phyloP scores from a whole-genome alignment of 1,139 yeast genomes.

The Magnusiomyces clavatus region DNA sequence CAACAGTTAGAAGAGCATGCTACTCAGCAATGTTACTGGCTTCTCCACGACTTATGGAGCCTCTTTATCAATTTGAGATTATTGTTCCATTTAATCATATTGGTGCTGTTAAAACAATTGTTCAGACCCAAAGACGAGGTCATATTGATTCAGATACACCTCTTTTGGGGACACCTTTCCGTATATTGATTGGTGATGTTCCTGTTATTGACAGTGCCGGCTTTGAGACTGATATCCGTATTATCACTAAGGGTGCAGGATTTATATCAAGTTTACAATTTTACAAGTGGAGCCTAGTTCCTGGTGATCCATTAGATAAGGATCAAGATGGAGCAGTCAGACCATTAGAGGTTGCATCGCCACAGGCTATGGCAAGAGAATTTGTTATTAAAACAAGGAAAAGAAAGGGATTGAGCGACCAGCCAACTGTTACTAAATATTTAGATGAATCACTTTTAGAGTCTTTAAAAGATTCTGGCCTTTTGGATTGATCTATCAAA shows the following conservation, averaged over 20 bases:
- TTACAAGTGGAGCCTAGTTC: constrained; percentile 68
- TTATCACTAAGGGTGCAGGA: constrained; percentile 74
- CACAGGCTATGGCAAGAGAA: constrained; percentile 70
- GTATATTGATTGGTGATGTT: constrained; percentile 51
- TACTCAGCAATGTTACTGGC: constrained; percentile 76
- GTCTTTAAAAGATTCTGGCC: constrained; percentile 45
- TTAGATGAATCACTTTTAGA: constrained; percentile 54
- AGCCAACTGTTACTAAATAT: constrained; percentile 64
- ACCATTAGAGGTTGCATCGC: constrained; percentile 66
- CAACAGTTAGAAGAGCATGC: constrained; percentile 78
- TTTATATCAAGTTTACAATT: constrained; percentile 55
- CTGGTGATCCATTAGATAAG: constrained; percentile 84
- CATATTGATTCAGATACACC: constrained; percentile 48
- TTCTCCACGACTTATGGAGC: constrained; percentile 74
- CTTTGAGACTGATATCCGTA: constrained; percentile 73
- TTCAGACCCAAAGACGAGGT: constrained; percentile 55
- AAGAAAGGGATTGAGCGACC: constrained; percentile 70
- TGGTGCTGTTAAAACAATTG: constrained; percentile 42
- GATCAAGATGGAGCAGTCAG: constrained; percentile 46
- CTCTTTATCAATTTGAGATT: constrained; percentile 58
- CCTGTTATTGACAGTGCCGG: constrained; percentile 93
- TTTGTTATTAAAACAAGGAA: constrained; percentile 82
- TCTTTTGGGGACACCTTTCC: constrained; percentile 69
- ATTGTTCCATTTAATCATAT: constrained; percentile 46
- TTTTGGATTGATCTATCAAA: too few relatives aligned